Percentiles rank a stretch among this genome's conserved stretches.
These are phyloP conservation scores for Alternaria longipes DNA, from an alignment of 2,329 filamentous ascomycete genomes.

Conservation along the genomic window DNA sequence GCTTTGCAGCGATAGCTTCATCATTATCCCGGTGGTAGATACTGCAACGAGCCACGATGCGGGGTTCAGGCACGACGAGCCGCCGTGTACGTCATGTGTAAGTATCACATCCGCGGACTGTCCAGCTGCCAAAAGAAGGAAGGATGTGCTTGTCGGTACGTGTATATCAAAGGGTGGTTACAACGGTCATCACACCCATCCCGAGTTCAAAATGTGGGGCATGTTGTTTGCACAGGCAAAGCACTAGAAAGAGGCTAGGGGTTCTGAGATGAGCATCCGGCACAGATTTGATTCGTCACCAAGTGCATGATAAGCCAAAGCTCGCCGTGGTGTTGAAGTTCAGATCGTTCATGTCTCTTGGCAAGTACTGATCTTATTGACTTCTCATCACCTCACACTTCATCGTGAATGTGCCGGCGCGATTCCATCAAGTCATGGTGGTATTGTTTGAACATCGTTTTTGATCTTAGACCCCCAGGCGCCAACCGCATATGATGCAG, in stretches of 20 bases:
- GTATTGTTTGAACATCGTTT: slow-evolving; percentile 52
- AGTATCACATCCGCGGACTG: slow-evolving; percentile 12
- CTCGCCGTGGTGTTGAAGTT: slow-evolving; percentile 11
- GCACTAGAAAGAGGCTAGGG: neutral
- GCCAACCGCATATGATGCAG: slow-evolving; percentile 52
- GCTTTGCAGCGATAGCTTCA: slow-evolving; percentile 42
- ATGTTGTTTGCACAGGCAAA: neutral
- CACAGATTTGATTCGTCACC: slow-evolving; percentile 2
- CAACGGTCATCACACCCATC: neutral
- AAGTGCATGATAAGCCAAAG: neutral
- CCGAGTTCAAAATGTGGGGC: neutral
- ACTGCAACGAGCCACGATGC: slow-evolving; percentile 13
- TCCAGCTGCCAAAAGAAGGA: neutral
- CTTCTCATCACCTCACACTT: slow-evolving; percentile 16
- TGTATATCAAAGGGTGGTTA: neutral
- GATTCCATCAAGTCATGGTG: slow-evolving; percentile 41
- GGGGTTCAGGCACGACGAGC: slow-evolving; percentile 28
- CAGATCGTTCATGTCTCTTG: slow-evolving; percentile 8
- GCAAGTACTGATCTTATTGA: slow-evolving; percentile 16
- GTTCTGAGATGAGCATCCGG: slow-evolving; percentile 1
- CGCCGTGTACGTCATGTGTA: slow-evolving; percentile 28
- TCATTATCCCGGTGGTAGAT: slow-evolving; percentile 29
- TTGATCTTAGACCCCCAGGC: slow-evolving; percentile 51
- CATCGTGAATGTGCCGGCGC: slow-evolving; percentile 14
- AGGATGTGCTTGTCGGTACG: neutral